Base-by-base conservation (phyloP, 768 basidiomycete genomes). In the Dioszegia aurantiaca region DNA sequence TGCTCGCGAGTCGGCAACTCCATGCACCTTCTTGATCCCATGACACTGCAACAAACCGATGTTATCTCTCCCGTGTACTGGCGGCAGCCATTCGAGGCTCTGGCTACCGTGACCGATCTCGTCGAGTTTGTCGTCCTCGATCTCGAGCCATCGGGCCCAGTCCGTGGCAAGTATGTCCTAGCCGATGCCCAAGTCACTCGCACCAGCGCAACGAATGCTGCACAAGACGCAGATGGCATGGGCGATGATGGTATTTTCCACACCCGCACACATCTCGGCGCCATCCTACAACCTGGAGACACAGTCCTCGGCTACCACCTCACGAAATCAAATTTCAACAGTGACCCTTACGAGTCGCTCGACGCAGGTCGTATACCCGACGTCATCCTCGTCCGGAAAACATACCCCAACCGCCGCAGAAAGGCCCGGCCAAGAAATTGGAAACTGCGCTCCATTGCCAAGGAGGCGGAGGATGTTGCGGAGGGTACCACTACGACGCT, bases 51-150 rank as follows among this genome's bases (percentile, higher is more conserved):
- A 71, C 77, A 82, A 19, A 86, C 85, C 75, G 95, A 98, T 58
- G 82, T 97, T 51, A 81, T 86, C 4, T 68, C 90, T 0, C 81
- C 82, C 24, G 78, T 87, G 4, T 99, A 89, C 79, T 99, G 93
- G 93, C 86, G 95, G n/a, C 77, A 83, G 2, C 87, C 94, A 0
- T 94, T 98, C 78, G 84, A 88, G 31, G 80, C 89, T 0, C 83
- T 99, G 16, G 89, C 92, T 0, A 83, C 82, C 31, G 82, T 88
- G 16, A 83, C 86, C 3, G 91, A 95, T 68, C 85, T 97, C 48
- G 84, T 91, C 54, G 94, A 97, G 78, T 98, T 98, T 78, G 88
- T 91, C 26, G 85, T 99, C 0, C 83, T 98, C 59, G 95, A 98
- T 77, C 82, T 98, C 67, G 95, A 97, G 75, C 87, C 88, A 0